Evolutionary conservation across 2,329 filamentous ascomycete species (phyloP), one percentile per base, ranked within the genome.

Genomic region (Corinectria fuckeliana): DNA sequence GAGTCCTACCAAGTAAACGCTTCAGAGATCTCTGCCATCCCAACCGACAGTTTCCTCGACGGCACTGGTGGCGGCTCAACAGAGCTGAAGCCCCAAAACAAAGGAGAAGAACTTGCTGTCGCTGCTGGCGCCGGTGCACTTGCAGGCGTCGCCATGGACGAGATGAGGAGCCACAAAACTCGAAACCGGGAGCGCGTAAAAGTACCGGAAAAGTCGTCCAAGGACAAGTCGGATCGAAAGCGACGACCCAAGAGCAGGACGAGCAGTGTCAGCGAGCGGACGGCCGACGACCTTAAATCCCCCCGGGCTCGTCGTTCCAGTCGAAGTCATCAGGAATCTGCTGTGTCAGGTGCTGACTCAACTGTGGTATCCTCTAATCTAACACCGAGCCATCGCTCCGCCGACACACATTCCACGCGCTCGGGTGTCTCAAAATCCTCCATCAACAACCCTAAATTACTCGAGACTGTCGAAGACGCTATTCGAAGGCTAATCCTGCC

Each of bases 381-480:
- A 16, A 78, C 82, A 6, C 77, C 81, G 30, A 85, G 81, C 71
- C 83, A 87, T 65, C 82, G 82, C 44, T 86, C 84, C 1, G 75
- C 81, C 58, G 83, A 86, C 64, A 80, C 83, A 61, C 80, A 84
- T 71, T 85, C 84, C 30, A 75, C 80, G 60, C 80, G 79, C 55
- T 84, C 82, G 0, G 78, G 76, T 7, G 76, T 76, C 21, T 86
- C 85, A 25, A 86, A 84, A 53, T 91, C 92, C 3, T 94, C 91
- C 0, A 91, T 96, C 74, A 96, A 96, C 77, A 97, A 97, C 70
- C 93, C 93, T 0, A 95, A 92, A 72, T 80, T 97, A 2, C 83
- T 97, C 2, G 91, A 95, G 70, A 95, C 93, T 0, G 93, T 97
- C 3, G 93, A 97, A 77, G 93, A 97, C 77, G 93, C 93, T 13